Evolutionary conservation across 106 monocot genomes (phyloP), one percentile per base, ranked within the genome.

Genomic region (Acanthochlamys bracteata): DNA sequence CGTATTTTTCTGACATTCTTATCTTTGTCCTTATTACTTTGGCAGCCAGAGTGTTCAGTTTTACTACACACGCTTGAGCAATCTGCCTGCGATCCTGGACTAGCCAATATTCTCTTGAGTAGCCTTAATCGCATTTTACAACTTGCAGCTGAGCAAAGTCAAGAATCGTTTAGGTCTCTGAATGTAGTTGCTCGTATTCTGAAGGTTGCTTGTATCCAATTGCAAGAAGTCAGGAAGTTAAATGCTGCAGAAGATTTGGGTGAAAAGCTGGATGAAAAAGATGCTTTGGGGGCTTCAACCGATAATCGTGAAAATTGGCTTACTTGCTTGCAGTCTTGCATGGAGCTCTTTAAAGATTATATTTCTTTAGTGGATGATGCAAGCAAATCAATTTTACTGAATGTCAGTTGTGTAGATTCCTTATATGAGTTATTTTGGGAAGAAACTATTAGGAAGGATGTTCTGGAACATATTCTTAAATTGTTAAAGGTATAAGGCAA

Each of bases 401-500:
- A 81, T 63, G 11, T 79, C 12, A 72, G 57, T 43, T 98, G 98
- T 71, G 68, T 92, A 61, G 92, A 98, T 66, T 88, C 76, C 73
- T 88, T 98, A 67, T 98, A 92, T 75, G 81, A 86, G 49, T 65
- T 98, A 41, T 89, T 92, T 69, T 88, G 88, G 88, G 98, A 85
- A 71, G 88, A 92, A 72, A 62, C 56, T 66, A 66, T 92, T 24
- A 69, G 75, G 57, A 79, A 71, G 46, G 27, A 45, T 65, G 70
- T 92, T 11, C 65, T 98, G 70, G 88, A 75, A 40, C 85, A 92
- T 74, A 83, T 98, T 65, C 66, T 98, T 47, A 68, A 39, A 64
- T 66, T 98, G 55, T 66, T 98, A 65, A 85, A 80, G 90, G 95
- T 96, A 74, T 10, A 16, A 54, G 16, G 19, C 16, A 16, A 54